phyloP scores from a whole-genome alignment of 2,329 filamentous ascomycete species.

The Phialocephala sp. region DNA sequence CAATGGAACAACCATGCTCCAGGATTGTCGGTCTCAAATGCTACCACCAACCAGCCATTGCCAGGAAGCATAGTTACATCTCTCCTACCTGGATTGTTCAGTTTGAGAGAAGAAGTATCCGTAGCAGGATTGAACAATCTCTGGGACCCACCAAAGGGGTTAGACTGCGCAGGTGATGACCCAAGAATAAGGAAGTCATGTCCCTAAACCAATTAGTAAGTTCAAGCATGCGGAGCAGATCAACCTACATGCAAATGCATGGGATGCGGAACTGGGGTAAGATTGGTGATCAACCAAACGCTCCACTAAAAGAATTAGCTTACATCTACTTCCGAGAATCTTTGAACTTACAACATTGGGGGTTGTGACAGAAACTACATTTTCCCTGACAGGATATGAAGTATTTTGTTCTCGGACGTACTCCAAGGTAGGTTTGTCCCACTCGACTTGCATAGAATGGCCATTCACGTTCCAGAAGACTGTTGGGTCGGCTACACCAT shows the following conservation, averaged over 20 bases:
- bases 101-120: constrained; percentile 15
- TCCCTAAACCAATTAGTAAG: constrained; percentile 42
- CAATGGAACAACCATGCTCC: constrained; percentile 39
- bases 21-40: constrained; percentile 45
- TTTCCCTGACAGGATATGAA: constrained; percentile 23
- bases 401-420: constrained; percentile 40
- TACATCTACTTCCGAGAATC: neutral
- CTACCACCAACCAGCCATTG: constrained; percentile 29
- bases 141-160: constrained; percentile 10
- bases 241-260: constrained; percentile 45
- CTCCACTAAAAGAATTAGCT: constrained; percentile 16
- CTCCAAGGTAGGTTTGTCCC: constrained; percentile 49
- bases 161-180: constrained; percentile 27
- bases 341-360: constrained; percentile 20
- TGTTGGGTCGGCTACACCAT: neutral
- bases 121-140: neutral
- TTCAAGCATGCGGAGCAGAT: neutral
- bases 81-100: constrained; percentile 53
- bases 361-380: constrained; percentile 25
- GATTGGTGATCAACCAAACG: constrained; percentile 27
- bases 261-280: constrained; percentile 42
- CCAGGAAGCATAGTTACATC: constrained; percentile 53
- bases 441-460: constrained; percentile 45
- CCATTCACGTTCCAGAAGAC: constrained; percentile 26
- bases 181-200: constrained; percentile 50